A percentile compares a stretch with the other conserved stretches of the same genome.
These are phyloP conservation scores for Aspergillus luchuensis DNA, from an alignment of 2,329 filamentous ascomycete species.

Conservation along the genomic window DNA sequence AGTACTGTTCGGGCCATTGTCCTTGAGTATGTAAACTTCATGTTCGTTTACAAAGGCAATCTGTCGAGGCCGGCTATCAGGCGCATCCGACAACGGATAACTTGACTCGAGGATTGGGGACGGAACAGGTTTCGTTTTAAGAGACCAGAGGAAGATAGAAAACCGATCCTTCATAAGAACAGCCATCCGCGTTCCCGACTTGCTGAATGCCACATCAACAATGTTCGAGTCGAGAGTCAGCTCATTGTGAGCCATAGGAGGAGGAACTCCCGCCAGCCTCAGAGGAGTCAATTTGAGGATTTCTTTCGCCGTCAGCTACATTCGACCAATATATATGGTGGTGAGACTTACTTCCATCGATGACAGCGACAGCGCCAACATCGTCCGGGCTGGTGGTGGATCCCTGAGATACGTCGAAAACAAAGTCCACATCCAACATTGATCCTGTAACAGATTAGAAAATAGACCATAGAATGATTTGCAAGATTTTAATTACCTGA, in stretches of 20 bases:
- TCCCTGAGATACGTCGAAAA: slow-evolving; percentile 68
- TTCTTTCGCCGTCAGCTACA: slow-evolving; percentile 37
- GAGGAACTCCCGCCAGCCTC: slow-evolving; percentile 79
- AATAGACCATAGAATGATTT: slow-evolving; percentile 7
- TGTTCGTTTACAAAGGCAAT: slow-evolving; percentile 50
- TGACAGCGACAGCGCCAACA: slow-evolving; percentile 75
- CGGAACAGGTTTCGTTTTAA: slow-evolving; percentile 48
- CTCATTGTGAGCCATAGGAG: slow-evolving; percentile 86
- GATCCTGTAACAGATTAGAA: slow-evolving; percentile 34
- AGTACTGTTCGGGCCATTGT: slow-evolving; percentile 32
- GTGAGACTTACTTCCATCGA: slow-evolving; percentile 68
- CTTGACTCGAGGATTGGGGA: slow-evolving; percentile 43
- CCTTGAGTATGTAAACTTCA: slow-evolving; percentile 47
- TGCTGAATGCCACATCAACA: slow-evolving; percentile 74
- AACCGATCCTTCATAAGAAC: slow-evolving; percentile 70
- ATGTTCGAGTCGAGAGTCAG: slow-evolving; percentile 63
- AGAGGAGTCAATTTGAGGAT: slow-evolving; percentile 83
- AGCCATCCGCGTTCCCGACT: slow-evolving; percentile 65
- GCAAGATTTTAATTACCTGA: slow-evolving; percentile 41
- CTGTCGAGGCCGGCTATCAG: slow-evolving; percentile 43
- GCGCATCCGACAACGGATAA: slow-evolving; percentile 36
- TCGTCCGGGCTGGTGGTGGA: slow-evolving; percentile 72
- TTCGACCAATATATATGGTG: background rate
- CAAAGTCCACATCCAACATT: slow-evolving; percentile 66
- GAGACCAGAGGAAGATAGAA: slow-evolving; percentile 69